phyloP scores from a whole-genome alignment of 192 early-diverging fungal species.

The Mortierella claussenii region DNA sequence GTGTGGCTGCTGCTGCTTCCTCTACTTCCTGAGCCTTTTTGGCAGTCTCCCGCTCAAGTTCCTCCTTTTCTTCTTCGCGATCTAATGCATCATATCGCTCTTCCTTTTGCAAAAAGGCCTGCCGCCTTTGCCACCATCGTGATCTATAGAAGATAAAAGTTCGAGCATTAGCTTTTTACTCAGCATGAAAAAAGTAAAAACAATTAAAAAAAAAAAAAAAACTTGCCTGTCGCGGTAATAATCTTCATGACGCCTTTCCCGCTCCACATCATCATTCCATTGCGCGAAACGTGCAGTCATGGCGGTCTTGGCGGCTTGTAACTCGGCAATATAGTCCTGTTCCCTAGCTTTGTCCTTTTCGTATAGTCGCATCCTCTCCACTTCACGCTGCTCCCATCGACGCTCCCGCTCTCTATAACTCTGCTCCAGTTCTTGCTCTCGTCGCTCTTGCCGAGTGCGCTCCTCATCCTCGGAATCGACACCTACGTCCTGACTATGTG shows the following conservation, averaged over 20 bases:
- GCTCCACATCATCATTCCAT: constrained; percentile 81
- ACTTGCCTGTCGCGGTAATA: constrained; percentile 83
- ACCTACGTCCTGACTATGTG: constrained; percentile 44
- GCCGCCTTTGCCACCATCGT: constrained; percentile 80
- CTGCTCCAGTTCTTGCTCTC: constrained; percentile 30
- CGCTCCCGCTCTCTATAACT: constrained; percentile 61
- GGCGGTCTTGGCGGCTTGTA: constrained; percentile 12
- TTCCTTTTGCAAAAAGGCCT: constrained; percentile 51
- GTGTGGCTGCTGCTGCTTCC: constrained; percentile 26
- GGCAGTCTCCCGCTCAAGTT: constrained; percentile 67
- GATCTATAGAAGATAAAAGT: no score
- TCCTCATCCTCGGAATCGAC: constrained; percentile 49
- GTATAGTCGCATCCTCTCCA: constrained; percentile 48
- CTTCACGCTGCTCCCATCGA: constrained; percentile 73
- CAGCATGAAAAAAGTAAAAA: constrained; percentile 1
- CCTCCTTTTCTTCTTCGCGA: constrained; percentile 77
- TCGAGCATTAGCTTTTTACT: no score
- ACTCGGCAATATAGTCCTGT: constrained; percentile 54
- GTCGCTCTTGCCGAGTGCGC: constrained; percentile 38
- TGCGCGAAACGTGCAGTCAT: constrained; percentile 62
- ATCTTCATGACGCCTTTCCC: constrained; percentile 66
- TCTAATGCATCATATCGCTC: constrained; percentile 51
- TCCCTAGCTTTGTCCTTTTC: constrained; percentile 62
- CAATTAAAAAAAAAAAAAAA: neutral
- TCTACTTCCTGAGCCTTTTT: constrained; percentile 46